A percentile compares a stretch with the other conserved stretches of the same genome.
These are phyloP conservation scores for Ascochyta rabiei DNA, from an alignment of 2,329 filamentous ascomycete genomes.

Conservation along the genomic window DNA sequence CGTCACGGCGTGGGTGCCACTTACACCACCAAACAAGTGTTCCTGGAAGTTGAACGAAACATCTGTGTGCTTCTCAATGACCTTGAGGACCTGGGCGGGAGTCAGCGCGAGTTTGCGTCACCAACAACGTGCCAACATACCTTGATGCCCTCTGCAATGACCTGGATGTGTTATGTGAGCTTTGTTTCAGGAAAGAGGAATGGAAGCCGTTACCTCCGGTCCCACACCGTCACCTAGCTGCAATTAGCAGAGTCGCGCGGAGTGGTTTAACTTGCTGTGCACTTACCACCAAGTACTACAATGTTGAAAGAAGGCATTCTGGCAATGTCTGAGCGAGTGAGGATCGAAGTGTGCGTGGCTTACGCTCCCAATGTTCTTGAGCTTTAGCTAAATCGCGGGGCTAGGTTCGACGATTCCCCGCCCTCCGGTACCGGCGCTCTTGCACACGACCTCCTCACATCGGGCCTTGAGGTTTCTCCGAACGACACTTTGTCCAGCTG, in stretches of 20 bases:
- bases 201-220: constrained; percentile 45
- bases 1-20: constrained; percentile 50
- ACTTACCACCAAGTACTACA: constrained; percentile 50
- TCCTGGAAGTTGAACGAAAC: constrained; percentile 89
- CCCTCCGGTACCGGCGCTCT: constrained; percentile 7
- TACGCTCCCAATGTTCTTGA: constrained; percentile 9
- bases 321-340: constrained; percentile 4
- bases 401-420: constrained; percentile 6
- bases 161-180: constrained; percentile 56
- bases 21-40: constrained; percentile 88
- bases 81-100: constrained; percentile 71
- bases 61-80: constrained; percentile 75
- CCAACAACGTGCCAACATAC: constrained; percentile 53
- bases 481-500: too few species aligned
- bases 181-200: constrained; percentile 1
- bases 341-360: not conserved
- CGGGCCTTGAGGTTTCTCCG: not conserved
- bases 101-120: not conserved
- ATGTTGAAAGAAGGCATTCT: constrained; percentile 51
- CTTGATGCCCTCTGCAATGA: constrained; percentile 85
- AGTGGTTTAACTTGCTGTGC: not conserved
- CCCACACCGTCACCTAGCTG: constrained; percentile 49
- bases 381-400: constrained; percentile 11
- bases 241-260: constrained; percentile 20
- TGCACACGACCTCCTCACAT: not conserved